phyloP scores from a whole-genome alignment of 306 rosid species.

The Cucurbita ficifolia region DNA sequence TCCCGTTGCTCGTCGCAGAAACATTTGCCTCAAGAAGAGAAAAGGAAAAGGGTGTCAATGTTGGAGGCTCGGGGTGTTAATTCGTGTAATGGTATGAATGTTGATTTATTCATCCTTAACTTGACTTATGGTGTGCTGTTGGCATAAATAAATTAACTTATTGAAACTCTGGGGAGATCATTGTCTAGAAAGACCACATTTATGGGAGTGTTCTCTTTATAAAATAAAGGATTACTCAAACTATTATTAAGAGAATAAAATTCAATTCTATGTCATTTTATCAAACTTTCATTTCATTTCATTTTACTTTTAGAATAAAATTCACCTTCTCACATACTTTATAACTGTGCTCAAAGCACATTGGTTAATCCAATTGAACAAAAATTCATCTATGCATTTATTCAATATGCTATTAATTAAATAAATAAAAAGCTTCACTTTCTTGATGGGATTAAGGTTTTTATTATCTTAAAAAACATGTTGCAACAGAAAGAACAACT shows the following conservation, averaged over 20 bases:
- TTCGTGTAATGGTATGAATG: background rate
- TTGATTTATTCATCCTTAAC: background rate
- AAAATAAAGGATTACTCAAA: background rate
- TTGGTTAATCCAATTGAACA: background rate
- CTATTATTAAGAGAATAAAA: background rate
- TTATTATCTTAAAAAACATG: too few species aligned
- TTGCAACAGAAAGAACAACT: background rate
- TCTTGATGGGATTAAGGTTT: background rate
- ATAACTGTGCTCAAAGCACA: background rate
- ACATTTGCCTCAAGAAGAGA: slow-evolving; percentile 14
- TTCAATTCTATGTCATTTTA: background rate
- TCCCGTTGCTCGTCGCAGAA: slow-evolving; percentile 15
- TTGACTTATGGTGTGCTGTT: background rate
- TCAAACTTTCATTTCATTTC: background rate
- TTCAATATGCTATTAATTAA: background rate
- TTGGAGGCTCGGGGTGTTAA: background rate
- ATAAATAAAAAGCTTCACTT: background rate
- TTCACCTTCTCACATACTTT: background rate
- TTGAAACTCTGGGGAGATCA: background rate
- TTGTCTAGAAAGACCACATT: background rate
- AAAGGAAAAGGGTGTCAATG: background rate
- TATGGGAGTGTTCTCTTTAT: background rate
- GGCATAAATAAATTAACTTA: background rate
- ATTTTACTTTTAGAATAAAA: background rate
- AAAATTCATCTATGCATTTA: background rate